Base-by-base conservation (phyloP, 2,329 filamentous ascomycete species). In the Harringtonia aguacate region DNA sequence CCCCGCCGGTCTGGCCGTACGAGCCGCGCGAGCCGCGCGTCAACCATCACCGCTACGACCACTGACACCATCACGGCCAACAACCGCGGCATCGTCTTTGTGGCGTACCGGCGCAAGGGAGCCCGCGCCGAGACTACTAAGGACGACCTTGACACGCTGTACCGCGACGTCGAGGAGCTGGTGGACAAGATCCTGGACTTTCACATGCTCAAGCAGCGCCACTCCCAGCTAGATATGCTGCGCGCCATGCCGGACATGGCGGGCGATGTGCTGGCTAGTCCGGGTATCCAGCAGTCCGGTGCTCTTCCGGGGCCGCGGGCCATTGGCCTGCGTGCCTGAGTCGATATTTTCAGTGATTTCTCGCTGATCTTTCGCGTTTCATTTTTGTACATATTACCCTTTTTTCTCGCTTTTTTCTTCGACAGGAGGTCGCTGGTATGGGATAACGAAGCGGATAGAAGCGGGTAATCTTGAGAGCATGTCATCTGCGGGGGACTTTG, bases 21-120 rank as follows among this genome's bases (percentile, higher is more conserved):
- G 27, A 14, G 10, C 35, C 18, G 35, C 20, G 15, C 27, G 34
- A 21, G 21, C 22, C 41, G 39, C 10, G 45, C 28, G 24, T 15
- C 28, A 34, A 8, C 17, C n/a, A 17, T 9, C 36, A 47, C 27
- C n/a, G n/a, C n/a, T n/a, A 44, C 44, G 21, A 30, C 8, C 17
- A 24, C 17, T 15, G 15, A 21, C 5, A 29, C 46, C 27, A 43
- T 42, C 14, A 14, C 18, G 22, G 9, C 21, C 6, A 62, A 64
- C 41, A 68, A 75, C 50, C 64, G 70, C 28, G 73, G 73, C 37
- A 70, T 77, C 46, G 67, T 77, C 6, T 77, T 77, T 44, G 73
- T 72, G 1, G 73, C 71, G 0, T 77, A 76, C 50, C 64, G 72
- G 20, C 69, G 69, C 48, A 68, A 70, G 15, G 59, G 61, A 4